Conservation (phyloP, 768 basidiomycete species). For the Serendipita sp. region DNA sequence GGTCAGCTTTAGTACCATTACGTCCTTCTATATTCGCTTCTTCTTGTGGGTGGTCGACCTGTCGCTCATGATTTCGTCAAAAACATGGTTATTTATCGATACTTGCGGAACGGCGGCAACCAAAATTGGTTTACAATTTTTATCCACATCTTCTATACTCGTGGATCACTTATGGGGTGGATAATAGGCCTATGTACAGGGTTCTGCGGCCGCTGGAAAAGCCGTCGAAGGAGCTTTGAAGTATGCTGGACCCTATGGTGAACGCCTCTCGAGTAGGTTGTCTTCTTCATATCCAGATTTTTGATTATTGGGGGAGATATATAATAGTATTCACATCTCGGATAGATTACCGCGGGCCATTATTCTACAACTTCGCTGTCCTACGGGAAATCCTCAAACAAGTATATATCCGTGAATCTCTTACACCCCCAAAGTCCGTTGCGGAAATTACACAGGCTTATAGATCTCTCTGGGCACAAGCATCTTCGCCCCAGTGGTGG, state of each 20-base stretch:
- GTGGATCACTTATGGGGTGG: background rate
- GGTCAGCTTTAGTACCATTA: background rate
- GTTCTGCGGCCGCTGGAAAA: constrained; percentile 27
- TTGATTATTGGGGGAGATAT: constrained; percentile 1
- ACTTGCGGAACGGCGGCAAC: background rate
- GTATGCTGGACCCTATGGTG: constrained; percentile 32
- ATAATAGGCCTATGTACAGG: constrained; percentile 30
- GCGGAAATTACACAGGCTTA: constrained; percentile 43
- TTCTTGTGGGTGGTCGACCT: background rate
- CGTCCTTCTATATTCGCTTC: background rate
- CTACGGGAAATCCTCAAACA: constrained; percentile 61
- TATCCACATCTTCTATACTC: too few species aligned
- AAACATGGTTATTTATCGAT: background rate
- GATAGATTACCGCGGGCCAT: constrained; percentile 58
- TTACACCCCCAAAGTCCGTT: constrained; percentile 50
- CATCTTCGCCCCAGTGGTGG: constrained; percentile 44
- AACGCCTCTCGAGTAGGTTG: constrained; percentile 20
- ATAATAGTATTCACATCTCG: background rate
- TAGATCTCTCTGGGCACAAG: constrained; percentile 45
- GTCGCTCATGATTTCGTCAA: background rate
- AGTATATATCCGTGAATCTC: constrained; percentile 50
- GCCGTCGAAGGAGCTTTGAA: constrained; percentile 36
- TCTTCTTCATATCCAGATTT: background rate
- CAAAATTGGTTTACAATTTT: too few species aligned
- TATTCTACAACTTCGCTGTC: constrained; percentile 66